phyloP scores from a whole-genome alignment of 2,329 filamentous ascomycete genomes.

The Gyromitra esculenta region DNA sequence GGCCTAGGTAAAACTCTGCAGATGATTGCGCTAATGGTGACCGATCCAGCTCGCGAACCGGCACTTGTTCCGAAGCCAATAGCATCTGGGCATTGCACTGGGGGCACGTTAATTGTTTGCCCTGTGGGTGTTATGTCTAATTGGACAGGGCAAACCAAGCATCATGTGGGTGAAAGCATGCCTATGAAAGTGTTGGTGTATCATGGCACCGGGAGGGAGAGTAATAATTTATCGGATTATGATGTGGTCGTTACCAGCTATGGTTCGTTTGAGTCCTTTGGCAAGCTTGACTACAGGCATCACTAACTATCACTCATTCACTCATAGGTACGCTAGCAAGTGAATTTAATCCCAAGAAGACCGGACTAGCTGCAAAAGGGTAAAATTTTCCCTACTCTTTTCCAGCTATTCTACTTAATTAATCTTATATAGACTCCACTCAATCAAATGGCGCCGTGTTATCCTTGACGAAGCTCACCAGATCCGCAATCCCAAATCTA shows the following conservation, averaged over 20 bases:
- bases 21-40: slow-evolving; percentile 79
- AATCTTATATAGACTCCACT: slow-evolving; percentile 63
- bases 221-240: slow-evolving; percentile 71
- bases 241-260: slow-evolving; percentile 88
- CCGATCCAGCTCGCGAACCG: slow-evolving; percentile 61
- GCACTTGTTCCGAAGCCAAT: slow-evolving; percentile 26
- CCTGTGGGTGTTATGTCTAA: slow-evolving; percentile 90
- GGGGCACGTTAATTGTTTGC: slow-evolving; percentile 76
- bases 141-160: slow-evolving; percentile 81
- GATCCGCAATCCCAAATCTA: slow-evolving; percentile 80
- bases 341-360: slow-evolving; percentile 68
- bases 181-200: slow-evolving; percentile 76
- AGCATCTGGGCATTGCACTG: slow-evolving; percentile 56
- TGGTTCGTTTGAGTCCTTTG: slow-evolving; percentile 61
- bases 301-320: slow-evolving; percentile 33
- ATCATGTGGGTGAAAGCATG: slow-evolving; percentile 73
- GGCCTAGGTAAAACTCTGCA: slow-evolving; percentile 89
- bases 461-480: slow-evolving; percentile 85
- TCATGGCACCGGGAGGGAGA: slow-evolving; percentile 72
- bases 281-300: not conserved
- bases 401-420: not conserved
- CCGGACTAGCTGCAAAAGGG: slow-evolving; percentile 59
- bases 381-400: not conserved
- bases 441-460: slow-evolving; percentile 77
- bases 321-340: slow-evolving; percentile 68